phyloP scores from a whole-genome alignment of 225 moss, liverwort and hornwort genomes.

The Physcomitrellopsis africana region DNA sequence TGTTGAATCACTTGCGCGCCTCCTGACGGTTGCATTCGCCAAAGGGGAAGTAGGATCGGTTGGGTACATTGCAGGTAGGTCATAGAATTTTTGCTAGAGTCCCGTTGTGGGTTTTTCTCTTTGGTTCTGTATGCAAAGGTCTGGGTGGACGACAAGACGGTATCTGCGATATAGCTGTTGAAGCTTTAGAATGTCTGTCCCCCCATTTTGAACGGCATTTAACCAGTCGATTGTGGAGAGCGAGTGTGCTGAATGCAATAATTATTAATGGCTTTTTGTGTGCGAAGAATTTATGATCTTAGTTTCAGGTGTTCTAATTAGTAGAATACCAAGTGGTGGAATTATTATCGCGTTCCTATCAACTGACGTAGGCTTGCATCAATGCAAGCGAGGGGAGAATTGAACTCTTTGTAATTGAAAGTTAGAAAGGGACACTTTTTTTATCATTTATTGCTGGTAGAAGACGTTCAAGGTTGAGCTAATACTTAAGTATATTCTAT shows the following conservation, averaged over 20 bases:
- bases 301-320: not conserved
- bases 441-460: not conserved
- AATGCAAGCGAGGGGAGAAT: too few species aligned
- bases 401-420: too few species aligned
- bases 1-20: constrained; percentile 23
- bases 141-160: not conserved
- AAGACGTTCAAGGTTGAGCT: not conserved
- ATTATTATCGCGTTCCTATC: too few species aligned
- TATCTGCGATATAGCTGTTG: not conserved
- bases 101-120: not conserved
- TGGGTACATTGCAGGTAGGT: constrained; percentile 12
- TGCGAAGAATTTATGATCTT: not conserved
- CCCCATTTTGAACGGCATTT: not conserved
- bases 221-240: not conserved
- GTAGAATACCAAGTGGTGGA: not conserved
- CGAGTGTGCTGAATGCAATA: not conserved
- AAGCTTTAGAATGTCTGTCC: not conserved
- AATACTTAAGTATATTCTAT: not conserved
- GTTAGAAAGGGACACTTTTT: too few species aligned
- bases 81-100: not conserved
- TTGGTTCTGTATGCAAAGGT: not conserved
- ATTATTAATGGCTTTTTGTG: not conserved
- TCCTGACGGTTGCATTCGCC: not conserved
- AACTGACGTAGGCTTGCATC: too few species aligned
- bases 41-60: not conserved